Percentiles rank a stretch among this genome's conserved stretches.
These are phyloP conservation scores for Ogataea salicorniae DNA, from an alignment of 805 yeast genomes.

Conservation along the genomic window DNA sequence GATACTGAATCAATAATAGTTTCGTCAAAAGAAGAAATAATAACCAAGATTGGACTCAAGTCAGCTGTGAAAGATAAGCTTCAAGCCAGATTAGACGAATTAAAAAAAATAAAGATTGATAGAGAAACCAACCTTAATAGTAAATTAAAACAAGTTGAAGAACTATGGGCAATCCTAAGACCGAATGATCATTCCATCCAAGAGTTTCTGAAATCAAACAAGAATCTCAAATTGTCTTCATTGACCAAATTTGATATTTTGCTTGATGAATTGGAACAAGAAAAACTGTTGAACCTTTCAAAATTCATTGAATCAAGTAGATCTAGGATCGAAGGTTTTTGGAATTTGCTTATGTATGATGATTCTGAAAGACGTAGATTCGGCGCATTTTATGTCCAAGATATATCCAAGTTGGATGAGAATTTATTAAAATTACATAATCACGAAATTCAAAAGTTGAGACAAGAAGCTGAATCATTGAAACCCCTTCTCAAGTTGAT, in stretches of 20 bases:
- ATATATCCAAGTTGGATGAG: slow-evolving; percentile 46
- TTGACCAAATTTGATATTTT: slow-evolving; percentile 52
- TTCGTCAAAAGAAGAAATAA: slow-evolving; percentile 13
- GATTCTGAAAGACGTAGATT: slow-evolving; percentile 46
- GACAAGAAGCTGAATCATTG: slow-evolving; percentile 43
- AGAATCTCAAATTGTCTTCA: slow-evolving; percentile 41
- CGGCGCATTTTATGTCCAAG: slow-evolving; percentile 34
- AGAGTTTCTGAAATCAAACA: slow-evolving; percentile 37
- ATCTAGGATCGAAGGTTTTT: slow-evolving; percentile 50
- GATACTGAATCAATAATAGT: slow-evolving; percentile 1
- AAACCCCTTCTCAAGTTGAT: slow-evolving; percentile 54
- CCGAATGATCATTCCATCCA: slow-evolving; percentile 26
- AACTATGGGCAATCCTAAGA: slow-evolving; percentile 43
- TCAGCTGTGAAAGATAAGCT: slow-evolving; percentile 12
- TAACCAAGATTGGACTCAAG: slow-evolving; percentile 22
- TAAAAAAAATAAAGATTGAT: slow-evolving; percentile 30
- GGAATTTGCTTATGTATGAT: slow-evolving; percentile 59
- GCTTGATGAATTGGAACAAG: slow-evolving; percentile 48
- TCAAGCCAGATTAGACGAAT: slow-evolving; percentile 4
- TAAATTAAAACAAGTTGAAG: slow-evolving; percentile 31
- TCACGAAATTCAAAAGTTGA: slow-evolving; percentile 37
- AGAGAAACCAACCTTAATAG: slow-evolving; percentile 35
- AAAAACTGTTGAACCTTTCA: slow-evolving; percentile 61
- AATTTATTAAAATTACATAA: slow-evolving; percentile 49
- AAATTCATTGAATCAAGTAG: slow-evolving; percentile 63